Evolutionary conservation across 176 grass and related monocot genomes (phyloP).

Genomic region (Saccharum officinarum): DNA sequence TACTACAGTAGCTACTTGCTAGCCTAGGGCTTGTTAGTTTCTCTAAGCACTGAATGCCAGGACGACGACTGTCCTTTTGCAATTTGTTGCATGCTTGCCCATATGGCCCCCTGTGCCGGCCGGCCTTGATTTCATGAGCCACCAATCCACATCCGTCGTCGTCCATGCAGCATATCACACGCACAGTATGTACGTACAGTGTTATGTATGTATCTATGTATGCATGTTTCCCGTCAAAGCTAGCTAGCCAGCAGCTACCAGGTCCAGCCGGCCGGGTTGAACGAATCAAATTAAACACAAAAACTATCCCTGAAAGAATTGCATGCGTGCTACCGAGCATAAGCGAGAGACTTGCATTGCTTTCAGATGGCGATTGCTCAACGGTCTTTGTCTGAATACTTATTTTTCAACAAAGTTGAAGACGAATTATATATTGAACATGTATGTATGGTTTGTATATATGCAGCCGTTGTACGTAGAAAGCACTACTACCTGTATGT

Average conservation of each 20-base stretch:
- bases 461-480: no score
- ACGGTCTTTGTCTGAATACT: background rate
- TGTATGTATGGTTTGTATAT: no score
- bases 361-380: background rate
- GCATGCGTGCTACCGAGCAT: background rate
- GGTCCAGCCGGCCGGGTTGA: background rate
- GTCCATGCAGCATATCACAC: no score
- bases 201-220: no score
- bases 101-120: background rate
- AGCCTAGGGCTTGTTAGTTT: no score
- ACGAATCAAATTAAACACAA: background rate
- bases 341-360: background rate
- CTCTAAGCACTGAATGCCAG: constrained; percentile 45
- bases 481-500: no score
- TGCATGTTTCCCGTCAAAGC: no score
- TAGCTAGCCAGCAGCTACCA: background rate
- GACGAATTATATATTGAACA: background rate
- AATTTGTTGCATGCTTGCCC: background rate
- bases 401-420: background rate
- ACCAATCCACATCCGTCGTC: background rate
- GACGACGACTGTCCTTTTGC: constrained; percentile 13
- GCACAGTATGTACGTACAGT: no score
- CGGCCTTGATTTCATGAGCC: constrained; percentile 21
- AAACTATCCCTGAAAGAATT: background rate
- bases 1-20: no score